Evolutionary conservation across 495 filamentous ascomycete genomes (phyloP).

Genomic region (Durotheca rogersii): DNA sequence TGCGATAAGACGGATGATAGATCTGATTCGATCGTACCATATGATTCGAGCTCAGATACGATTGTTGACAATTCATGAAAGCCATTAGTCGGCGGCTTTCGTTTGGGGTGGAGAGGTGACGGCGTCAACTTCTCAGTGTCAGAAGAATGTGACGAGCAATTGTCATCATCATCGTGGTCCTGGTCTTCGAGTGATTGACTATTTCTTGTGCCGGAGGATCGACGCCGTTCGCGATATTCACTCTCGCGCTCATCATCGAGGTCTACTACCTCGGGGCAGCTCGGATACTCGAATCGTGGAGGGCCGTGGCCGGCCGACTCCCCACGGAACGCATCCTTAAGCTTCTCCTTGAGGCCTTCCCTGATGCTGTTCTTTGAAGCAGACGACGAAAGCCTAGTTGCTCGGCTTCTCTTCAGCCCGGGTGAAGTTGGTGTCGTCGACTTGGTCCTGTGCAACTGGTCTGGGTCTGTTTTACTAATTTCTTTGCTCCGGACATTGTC

Average conservation of each 20-base stretch:
- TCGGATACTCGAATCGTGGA: slow-evolving; percentile 47
- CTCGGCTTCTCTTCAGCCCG: slow-evolving; percentile 49
- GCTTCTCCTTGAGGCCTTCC: slow-evolving; percentile 49
- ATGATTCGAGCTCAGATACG: slow-evolving; percentile 60
- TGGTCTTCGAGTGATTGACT: slow-evolving; percentile 33
- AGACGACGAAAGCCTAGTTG: slow-evolving; percentile 46
- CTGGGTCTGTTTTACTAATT: slow-evolving; percentile 22
- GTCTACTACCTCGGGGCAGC: slow-evolving; percentile 37
- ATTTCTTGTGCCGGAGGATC: slow-evolving; percentile 32
- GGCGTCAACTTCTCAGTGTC: slow-evolving; percentile 33
- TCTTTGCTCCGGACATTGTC: slow-evolving; percentile 9
- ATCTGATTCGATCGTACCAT: slow-evolving; percentile 49
- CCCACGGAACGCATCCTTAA: slow-evolving; percentile 57
- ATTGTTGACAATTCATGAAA: slow-evolving; percentile 74
- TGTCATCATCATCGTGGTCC: slow-evolving; percentile 9
- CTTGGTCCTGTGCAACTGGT: slow-evolving; percentile 30
- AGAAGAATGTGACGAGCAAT: slow-evolving; percentile 32
- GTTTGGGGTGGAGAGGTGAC: slow-evolving; percentile 40
- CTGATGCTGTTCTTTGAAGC: slow-evolving; percentile 42
- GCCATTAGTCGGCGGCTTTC: slow-evolving; percentile 63
- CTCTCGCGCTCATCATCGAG: slow-evolving; percentile 36
- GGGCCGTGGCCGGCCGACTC: slow-evolving; percentile 50
- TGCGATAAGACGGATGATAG: slow-evolving; percentile 48
- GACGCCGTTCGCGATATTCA: slow-evolving; percentile 32
- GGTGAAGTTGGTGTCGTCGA: slow-evolving; percentile 32